Base-by-base conservation (phyloP, 2,329 filamentous ascomycete species). In the Graphiopsis chlorocephala region DNA sequence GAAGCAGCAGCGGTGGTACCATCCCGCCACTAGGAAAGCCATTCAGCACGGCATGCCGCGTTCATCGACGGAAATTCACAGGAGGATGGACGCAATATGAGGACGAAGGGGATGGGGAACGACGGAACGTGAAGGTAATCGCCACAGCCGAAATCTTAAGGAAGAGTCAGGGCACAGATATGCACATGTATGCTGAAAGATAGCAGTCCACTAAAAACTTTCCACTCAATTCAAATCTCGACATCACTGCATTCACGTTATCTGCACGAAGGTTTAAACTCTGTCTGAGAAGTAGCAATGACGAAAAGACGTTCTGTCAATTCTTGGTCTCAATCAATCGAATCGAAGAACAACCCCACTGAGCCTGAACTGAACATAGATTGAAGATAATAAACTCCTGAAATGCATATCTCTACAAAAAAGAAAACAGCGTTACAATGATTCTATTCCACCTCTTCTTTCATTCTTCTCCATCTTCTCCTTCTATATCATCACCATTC, bases 381-480 rank as follows among this genome's bases (percentile, higher is more conserved):
- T n/a, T 17, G 23, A 25, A 31, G 31, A 56, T 10, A 23, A 38
- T n/a, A 29, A 56, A 56, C 53, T 56, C 31, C 53, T 38, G 28
- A 56, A 56, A 38, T 56, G 53, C 53, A 56, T 25, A 38, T 38
- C n/a, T 56, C 38, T 56, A 25, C 31, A 38, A 14, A 56, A 56
- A 23, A 7, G 23, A 38, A 38, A 38, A 25, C 53, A 26, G 53
- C 31, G 31, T 56, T 38, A 38, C 31, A 23, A 56, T n/a, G 55
- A 23, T 26, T 26, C 20, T 45, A 25, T 45, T 23, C 33, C 25
- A n/a, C 35, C 55, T 58, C 35, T 28, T 17, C 26, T 17, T 20
- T 33, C 28, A 7, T 12, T 31, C 50, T 1, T n/a, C 35, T 45
- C n/a, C n/a, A 11, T 20, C n/a, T 45, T 23, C 28, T 56, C 55